Evolutionary conservation across 331 rosid genomes (phyloP), one percentile per base, ranked within the genome.

Genomic region (Malus hybrid): DNA sequence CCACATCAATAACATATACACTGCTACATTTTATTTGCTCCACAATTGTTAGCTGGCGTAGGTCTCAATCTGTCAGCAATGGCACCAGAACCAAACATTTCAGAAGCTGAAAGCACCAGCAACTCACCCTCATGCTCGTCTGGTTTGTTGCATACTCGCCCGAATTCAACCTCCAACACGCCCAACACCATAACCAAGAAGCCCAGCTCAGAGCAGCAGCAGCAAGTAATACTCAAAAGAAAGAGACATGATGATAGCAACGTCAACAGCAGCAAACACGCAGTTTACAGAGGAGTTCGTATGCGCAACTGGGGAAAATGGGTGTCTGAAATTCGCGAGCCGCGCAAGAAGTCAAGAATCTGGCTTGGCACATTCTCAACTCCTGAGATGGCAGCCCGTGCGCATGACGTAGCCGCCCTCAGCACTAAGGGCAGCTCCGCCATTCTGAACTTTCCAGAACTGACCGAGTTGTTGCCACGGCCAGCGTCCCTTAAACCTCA

Each of bases 291-390:
- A 22, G 96, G 97, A 1, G 97, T 92, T 4, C 75, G 97, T 10
- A 90, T 81, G 86, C 83, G 97, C 12, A 87, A 74, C 15, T 92
- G 97, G 97, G 97, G 97, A 1, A 92, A 92, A 81, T 92, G 97
- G 97, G 97, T 92, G 7, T 92, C 97, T 0, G 97, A 92, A 83
- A 92, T 92, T 27, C 92, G 97, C 0, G 89, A 92, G 79, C 97
- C 97, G 0, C 86, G 96, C 20, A 92, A 92, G 89, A 90, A 92
- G 50, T 92, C 97, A 0, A 84, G 97, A 5, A 92, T 92, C 71
- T 92, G 97, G 97, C 93, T 92, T 7, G 97, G 97, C 3, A 87
- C 96, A 3, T 92, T 92, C 42, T 85, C 88, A 2, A 85, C 87
- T 0, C 87, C 96, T 0, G 96, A 90, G 67, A 88, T 86, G 87